A percentile compares a stretch with the other conserved stretches of the same genome.
phyloP scores from a whole-genome alignment of 805 yeast genomes.

The Kluyveromyces aestuarii region DNA sequence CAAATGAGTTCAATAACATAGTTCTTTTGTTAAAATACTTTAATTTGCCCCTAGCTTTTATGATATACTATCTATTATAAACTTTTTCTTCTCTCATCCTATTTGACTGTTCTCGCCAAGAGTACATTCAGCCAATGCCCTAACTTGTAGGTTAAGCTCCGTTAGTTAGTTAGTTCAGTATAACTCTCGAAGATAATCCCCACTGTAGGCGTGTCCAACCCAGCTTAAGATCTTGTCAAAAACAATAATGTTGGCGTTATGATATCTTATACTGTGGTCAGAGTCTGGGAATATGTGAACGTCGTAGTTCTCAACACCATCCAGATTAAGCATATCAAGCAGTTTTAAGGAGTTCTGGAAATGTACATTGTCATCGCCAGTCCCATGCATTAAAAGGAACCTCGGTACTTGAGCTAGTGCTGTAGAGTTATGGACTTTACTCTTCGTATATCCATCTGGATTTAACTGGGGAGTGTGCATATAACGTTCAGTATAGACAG shows the following conservation, averaged over 20 bases:
- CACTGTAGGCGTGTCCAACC: slow-evolving; percentile 53
- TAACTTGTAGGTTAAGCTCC: too few relatives aligned
- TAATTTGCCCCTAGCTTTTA: too few relatives aligned
- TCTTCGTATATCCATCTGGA: slow-evolving; percentile 46
- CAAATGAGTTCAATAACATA: too few relatives aligned
- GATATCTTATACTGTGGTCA: slow-evolving; percentile 64
- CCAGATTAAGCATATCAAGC: slow-evolving; percentile 62
- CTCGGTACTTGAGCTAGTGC: slow-evolving; percentile 50
- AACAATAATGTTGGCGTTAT: slow-evolving; percentile 62
- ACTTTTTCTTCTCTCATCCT: too few relatives aligned
- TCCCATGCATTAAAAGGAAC: slow-evolving; percentile 87
- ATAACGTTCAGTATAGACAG: slow-evolving; percentile 90
- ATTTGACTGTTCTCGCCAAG: too few relatives aligned
- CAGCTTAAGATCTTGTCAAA: slow-evolving; percentile 59
- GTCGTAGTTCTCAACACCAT: slow-evolving; percentile 76
- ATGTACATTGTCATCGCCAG: slow-evolving; percentile 97
- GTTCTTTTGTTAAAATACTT: too few relatives aligned
- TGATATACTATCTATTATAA: too few relatives aligned
- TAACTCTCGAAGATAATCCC: slow-evolving; percentile 28
- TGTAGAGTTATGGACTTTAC: slow-evolving; percentile 49
- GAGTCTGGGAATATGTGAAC: slow-evolving; percentile 74
- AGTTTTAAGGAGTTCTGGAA: slow-evolving; percentile 79
- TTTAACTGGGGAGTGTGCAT: slow-evolving; percentile 78
- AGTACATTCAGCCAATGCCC: too few relatives aligned
- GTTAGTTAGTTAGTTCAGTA: too few relatives aligned